These are phyloP conservation scores for Quercus suber DNA, from an alignment of 306 rosid genomes.

Conservation along the genomic window DNA sequence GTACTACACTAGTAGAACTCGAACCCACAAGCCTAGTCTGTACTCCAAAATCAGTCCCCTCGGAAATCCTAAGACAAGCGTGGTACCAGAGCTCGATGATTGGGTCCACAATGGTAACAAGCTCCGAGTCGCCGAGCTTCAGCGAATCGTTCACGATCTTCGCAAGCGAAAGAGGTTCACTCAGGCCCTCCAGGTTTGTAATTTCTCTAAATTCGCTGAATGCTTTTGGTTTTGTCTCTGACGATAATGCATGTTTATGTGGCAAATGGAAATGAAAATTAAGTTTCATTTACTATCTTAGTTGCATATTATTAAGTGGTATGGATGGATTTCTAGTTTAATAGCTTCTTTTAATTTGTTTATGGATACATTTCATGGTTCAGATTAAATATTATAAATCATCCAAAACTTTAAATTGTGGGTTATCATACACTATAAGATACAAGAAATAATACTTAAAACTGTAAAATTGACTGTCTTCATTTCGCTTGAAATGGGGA, in stretches of 20 bases:
- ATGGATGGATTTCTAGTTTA: not conserved
- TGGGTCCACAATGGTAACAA: conserved; percentile 76
- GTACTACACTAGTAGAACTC: conserved; percentile 53
- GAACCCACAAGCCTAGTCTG: conserved; percentile 48
- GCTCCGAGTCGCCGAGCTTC: conserved; percentile 63
- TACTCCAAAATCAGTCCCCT: conserved; percentile 74
- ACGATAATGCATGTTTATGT: not conserved
- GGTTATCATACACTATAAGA: too few species aligned
- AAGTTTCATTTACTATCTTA: not conserved
- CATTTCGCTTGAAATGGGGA: too few species aligned
- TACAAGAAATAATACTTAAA: too few species aligned
- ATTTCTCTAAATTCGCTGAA: not conserved
- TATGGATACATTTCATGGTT: too few species aligned
- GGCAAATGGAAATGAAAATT: not conserved
- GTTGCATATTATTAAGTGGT: not conserved
- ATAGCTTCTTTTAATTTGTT: not conserved
- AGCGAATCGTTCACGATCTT: conserved; percentile 74
- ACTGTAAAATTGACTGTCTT: too few species aligned
- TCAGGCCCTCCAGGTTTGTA: conserved; percentile 69
- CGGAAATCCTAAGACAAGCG: conserved; percentile 44
- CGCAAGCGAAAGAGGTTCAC: conserved; percentile 73
- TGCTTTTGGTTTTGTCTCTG: not conserved
- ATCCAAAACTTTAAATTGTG: too few species aligned
- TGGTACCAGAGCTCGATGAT: conserved; percentile 61
- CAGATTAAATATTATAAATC: too few species aligned